Evolutionary conservation across 495 filamentous ascomycete species (phyloP), one percentile per base, ranked within the genome.

Genomic region (Xylaria sp.): DNA sequence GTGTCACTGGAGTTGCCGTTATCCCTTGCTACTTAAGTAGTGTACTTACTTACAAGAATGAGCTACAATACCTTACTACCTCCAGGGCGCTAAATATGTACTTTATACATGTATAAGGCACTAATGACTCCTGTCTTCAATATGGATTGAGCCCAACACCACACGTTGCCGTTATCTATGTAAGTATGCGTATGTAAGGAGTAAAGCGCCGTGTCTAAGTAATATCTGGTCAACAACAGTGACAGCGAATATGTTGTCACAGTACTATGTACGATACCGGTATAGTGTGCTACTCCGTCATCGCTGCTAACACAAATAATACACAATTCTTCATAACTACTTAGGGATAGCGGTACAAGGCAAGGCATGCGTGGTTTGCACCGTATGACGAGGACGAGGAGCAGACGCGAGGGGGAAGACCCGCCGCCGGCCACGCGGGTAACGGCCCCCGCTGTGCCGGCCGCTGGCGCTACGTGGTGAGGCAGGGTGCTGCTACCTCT

Each of bases 371-470:
- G 55, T 35, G 29, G 57, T 37, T 59, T 59, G 57, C 57, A 59
- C 57, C 57, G 57, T 40, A 59, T 33, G 19, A 24, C 31, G 31
- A 59, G 37, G 57, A 59, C 33, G 57, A 59, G 29, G 57, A 59
- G 3, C 40, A 11, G n/a, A 21, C 46, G 3, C 24, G 19, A 21
- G 21, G 21, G 17, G 3, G 37, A 17, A 29, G 64, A 26, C 48
- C 64, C 64, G 64, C 64, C 21, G 64, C 48, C 64, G 64, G 64
- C 64, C 33, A 35, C 64, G 48, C 64, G 64, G 64, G 64, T 67
- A 55, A 40, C 48, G 43, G 46, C 5, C 48, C 64, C 64, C 64
- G 64, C 64, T 26, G 17, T 40, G 64, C 64, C 64, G 46, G 64
- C 48, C 46, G 64, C 46, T 67, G 29, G 46, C 44, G 33, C 63